phyloP scores from a whole-genome alignment of 2,329 filamentous ascomycete genomes.

The Neoarthrinium moseri region DNA sequence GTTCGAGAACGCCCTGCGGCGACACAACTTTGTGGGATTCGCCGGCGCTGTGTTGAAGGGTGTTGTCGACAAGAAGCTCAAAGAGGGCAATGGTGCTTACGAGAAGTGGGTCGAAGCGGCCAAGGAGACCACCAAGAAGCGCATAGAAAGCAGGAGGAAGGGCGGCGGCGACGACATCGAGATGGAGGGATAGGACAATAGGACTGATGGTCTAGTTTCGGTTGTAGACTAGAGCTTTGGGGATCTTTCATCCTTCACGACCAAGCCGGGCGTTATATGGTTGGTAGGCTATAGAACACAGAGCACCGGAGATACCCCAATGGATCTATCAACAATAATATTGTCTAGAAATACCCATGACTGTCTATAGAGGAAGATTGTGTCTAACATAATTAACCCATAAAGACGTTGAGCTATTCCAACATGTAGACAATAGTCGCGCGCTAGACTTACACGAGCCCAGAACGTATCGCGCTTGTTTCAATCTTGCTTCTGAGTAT shows the following conservation, averaged over 20 bases:
- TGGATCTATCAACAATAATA: too few relatives aligned
- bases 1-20: constrained; percentile 89
- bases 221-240: too few relatives aligned
- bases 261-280: neutral
- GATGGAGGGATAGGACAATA: constrained; percentile 37
- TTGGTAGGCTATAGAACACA: neutral
- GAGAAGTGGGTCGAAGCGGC: constrained; percentile 71
- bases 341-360: too few relatives aligned
- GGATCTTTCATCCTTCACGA: neutral
- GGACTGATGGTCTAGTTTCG: too few relatives aligned
- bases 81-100: constrained; percentile 64
- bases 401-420: neutral
- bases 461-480: neutral
- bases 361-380: too few relatives aligned
- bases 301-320: too few relatives aligned
- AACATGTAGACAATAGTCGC: neutral
- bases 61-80: constrained; percentile 73
- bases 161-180: constrained; percentile 39
- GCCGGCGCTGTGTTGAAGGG: constrained; percentile 86
- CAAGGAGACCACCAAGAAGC: constrained; percentile 52
- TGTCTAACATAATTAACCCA: neutral
- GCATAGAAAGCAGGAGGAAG: constrained; percentile 35
- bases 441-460: neutral
- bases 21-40: constrained; percentile 96
- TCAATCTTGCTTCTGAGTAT: too few relatives aligned